Percentiles rank a stretch among this genome's conserved stretches.
Evolutionary conservation across 2,329 filamentous ascomycete species (phyloP).

Genomic region (Fusarium coicis): DNA sequence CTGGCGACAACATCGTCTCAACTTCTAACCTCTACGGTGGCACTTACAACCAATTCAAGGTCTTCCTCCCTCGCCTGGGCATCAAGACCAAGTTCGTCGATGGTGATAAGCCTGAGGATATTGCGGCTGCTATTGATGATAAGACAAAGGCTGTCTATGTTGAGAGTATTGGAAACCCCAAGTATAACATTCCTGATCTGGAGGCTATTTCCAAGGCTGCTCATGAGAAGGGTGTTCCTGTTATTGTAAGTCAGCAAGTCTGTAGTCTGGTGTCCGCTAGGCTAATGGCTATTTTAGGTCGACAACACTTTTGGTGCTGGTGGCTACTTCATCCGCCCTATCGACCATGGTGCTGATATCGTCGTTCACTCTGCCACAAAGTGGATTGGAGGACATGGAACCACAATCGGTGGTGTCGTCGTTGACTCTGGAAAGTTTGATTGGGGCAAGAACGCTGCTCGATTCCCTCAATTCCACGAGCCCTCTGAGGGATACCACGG

Average conservation of each 20-base stretch:
- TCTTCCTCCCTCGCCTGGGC: conserved; percentile 85
- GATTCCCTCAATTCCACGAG: conserved; percentile 94
- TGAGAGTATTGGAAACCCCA: conserved; percentile 93
- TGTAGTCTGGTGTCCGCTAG: neutral
- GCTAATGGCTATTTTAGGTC: conserved; percentile 61
- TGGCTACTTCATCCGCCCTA: conserved; percentile 86
- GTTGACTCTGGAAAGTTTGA: conserved; percentile 93
- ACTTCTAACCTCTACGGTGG: conserved; percentile 93
- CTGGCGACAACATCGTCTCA: conserved; percentile 92
- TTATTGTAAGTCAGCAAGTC: conserved; percentile 61
- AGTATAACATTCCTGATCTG: conserved; percentile 92
- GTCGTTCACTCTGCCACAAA: conserved; percentile 95
- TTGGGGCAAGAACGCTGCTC: conserved; percentile 84
- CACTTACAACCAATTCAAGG: conserved; percentile 98
- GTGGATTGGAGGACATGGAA: conserved; percentile 97
- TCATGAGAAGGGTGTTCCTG: conserved; percentile 72
- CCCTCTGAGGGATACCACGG: conserved; percentile 91
- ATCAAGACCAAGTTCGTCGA: conserved; percentile 89
- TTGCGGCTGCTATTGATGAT: conserved; percentile 86
- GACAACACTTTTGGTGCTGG: conserved; percentile 97
- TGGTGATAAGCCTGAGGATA: conserved; percentile 82
- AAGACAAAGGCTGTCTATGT: conserved; percentile 93
- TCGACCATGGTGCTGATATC: conserved; percentile 92
- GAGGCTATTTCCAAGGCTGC: conserved; percentile 86
- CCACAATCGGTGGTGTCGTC: conserved; percentile 87